These are phyloP conservation scores for Hirsutella thompsonii DNA, from an alignment of 2,329 filamentous ascomycete species.

Conservation along the genomic window DNA sequence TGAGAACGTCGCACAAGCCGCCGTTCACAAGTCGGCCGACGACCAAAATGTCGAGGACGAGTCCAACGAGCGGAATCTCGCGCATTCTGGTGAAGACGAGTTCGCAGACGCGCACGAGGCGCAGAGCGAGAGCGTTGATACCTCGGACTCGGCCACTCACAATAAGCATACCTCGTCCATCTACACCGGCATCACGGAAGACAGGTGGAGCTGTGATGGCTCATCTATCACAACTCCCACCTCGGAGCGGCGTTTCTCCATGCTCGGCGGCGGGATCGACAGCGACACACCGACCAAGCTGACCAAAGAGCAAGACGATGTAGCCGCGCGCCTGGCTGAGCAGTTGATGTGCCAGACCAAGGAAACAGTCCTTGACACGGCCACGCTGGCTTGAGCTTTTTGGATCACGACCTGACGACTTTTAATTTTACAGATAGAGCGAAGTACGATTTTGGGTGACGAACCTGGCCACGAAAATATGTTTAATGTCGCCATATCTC, in stretches of 20 bases:
- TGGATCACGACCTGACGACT: slow-evolving; percentile 5
- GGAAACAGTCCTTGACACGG: neutral
- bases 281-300: slow-evolving; percentile 19
- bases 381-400: slow-evolving; percentile 3
- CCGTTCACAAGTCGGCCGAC: too few species aligned
- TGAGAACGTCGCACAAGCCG: too few species aligned
- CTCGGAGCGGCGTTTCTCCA: slow-evolving; percentile 21
- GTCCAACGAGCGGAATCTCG: neutral
- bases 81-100: neutral
- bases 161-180: slow-evolving; percentile 24
- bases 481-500: neutral
- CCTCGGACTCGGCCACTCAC: slow-evolving; percentile 13
- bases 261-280: slow-evolving; percentile 12
- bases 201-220: slow-evolving; percentile 23
- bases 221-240: slow-evolving; percentile 25
- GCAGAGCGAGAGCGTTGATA: slow-evolving; percentile 9
- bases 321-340: neutral
- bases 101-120: neutral
- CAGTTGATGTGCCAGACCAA: neutral
- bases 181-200: slow-evolving; percentile 23
- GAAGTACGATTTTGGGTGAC: slow-evolving; percentile 1
- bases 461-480: slow-evolving; percentile 1
- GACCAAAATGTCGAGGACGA: neutral
- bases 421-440: slow-evolving; percentile 2
- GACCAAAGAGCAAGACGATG: slow-evolving; percentile 9